A percentile compares a stretch with the other conserved stretches of the same genome.
Conservation (phyloP, 2,329 filamentous ascomycete species). For the Xylariaceae sp. region DNA sequence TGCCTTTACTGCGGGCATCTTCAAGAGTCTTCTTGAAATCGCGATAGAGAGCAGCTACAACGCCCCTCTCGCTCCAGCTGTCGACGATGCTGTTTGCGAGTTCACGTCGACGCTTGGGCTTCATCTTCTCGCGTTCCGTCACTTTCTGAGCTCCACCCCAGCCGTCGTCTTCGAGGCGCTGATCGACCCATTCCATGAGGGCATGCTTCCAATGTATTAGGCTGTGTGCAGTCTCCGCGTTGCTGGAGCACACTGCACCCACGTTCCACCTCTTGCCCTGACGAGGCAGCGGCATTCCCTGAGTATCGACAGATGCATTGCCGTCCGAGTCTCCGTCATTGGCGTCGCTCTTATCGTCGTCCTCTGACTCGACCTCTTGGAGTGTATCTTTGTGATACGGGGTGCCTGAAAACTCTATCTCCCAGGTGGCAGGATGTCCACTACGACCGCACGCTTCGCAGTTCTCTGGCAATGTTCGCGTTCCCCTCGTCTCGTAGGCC, state of each 20-base stretch:
- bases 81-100: slow-evolving; percentile 62
- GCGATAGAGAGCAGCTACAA: slow-evolving; percentile 58
- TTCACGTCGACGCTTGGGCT: slow-evolving; percentile 53
- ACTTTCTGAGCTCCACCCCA: slow-evolving; percentile 56
- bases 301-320: slow-evolving; percentile 35
- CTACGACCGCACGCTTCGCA: slow-evolving; percentile 71
- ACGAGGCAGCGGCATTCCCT: slow-evolving; percentile 34
- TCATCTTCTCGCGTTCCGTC: slow-evolving; percentile 58
- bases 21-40: slow-evolving; percentile 64
- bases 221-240: slow-evolving; percentile 65
- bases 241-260: slow-evolving; percentile 39
- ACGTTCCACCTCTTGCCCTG: slow-evolving; percentile 39
- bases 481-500: slow-evolving; percentile 34
- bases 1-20: slow-evolving; percentile 46
- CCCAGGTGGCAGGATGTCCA: slow-evolving; percentile 63
- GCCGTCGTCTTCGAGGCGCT: slow-evolving; percentile 55
- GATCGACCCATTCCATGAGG: slow-evolving; percentile 68
- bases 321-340: slow-evolving; percentile 33
- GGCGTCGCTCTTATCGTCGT: slow-evolving; percentile 34
- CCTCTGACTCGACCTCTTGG: slow-evolving; percentile 53
- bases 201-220: slow-evolving; percentile 73
- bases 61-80: slow-evolving; percentile 55
- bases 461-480: no score
- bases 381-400: slow-evolving; percentile 64
- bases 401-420: slow-evolving; percentile 59